Conservation (phyloP, 2,329 filamentous ascomycete genomes). For the Fusarium gaditjirri region DNA sequence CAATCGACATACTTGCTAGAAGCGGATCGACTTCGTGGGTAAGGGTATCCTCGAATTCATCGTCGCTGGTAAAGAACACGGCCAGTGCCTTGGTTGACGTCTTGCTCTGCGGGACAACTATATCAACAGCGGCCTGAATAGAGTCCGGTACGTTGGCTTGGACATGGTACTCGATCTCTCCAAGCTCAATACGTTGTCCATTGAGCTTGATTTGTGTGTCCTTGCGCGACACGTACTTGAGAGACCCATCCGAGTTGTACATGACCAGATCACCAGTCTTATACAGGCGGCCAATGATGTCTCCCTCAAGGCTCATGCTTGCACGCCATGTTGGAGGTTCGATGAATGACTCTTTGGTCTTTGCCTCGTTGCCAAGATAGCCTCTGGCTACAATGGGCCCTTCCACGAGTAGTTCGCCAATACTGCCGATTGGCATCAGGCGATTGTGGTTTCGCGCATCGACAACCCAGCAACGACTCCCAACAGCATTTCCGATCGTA, state of each 20-base stretch:
- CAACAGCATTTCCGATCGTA: slow-evolving; percentile 18
- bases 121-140: slow-evolving; percentile 57
- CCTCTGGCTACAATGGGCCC: slow-evolving; percentile 31
- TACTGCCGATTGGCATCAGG: slow-evolving; percentile 2
- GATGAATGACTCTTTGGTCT: slow-evolving; percentile 27
- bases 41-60: background rate
- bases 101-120: slow-evolving; percentile 53
- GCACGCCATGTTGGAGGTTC: slow-evolving; percentile 60
- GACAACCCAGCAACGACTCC: slow-evolving; percentile 18
- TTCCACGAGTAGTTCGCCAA: slow-evolving; percentile 20
- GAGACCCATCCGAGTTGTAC: slow-evolving; percentile 54
- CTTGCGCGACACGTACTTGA: slow-evolving; percentile 62
- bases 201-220: slow-evolving; percentile 69
- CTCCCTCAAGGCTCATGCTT: background rate
- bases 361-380: slow-evolving; percentile 16
- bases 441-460: slow-evolving; percentile 16
- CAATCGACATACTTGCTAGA: slow-evolving; percentile 17
- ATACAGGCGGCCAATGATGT: slow-evolving; percentile 47
- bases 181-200: slow-evolving; percentile 66
- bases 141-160: slow-evolving; percentile 52
- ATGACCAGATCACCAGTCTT: slow-evolving; percentile 61
- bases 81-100: slow-evolving; percentile 30
- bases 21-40: background rate
- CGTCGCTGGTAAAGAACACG: slow-evolving; percentile 30
- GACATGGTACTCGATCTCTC: slow-evolving; percentile 57